Percentiles rank a stretch among this genome's conserved stretches.
These are phyloP conservation scores for Quercus gilva DNA, from an alignment of 306 rosid genomes.

Conservation along the genomic window DNA sequence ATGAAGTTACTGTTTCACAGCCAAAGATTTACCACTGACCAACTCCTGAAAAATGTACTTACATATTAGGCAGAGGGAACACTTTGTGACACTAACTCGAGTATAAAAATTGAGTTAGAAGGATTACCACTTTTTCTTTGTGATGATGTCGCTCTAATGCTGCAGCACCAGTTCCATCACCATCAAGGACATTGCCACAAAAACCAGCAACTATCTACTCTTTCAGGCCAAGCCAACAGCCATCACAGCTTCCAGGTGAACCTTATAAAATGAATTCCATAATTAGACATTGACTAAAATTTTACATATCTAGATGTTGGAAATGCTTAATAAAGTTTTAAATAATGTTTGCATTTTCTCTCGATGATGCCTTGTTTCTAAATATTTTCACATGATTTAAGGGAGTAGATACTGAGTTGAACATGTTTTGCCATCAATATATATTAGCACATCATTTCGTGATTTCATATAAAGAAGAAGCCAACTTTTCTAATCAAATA, in stretches of 20 bases:
- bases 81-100: not conserved
- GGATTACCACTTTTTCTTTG: not conserved
- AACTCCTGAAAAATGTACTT: too few relatives aligned
- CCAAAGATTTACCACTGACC: too few relatives aligned
- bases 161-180: constrained; percentile 16
- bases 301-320: not conserved
- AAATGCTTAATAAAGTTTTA: not conserved
- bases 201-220: constrained; percentile 1
- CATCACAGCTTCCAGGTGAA: constrained; percentile 10
- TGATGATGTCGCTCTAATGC: not conserved
- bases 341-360: not conserved
- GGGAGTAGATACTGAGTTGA: too few relatives aligned
- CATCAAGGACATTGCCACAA: constrained; percentile 3
- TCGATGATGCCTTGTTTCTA: not conserved
- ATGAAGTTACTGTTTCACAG: too few relatives aligned
- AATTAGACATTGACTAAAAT: not conserved
- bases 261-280: not conserved
- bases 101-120: not conserved
- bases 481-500: not conserved
- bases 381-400: not conserved
- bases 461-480: too few relatives aligned
- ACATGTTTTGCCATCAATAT: too few relatives aligned
- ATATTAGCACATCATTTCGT: too few relatives aligned
- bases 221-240: not conserved
- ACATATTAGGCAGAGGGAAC: too few relatives aligned